Base-by-base conservation (phyloP, 2,329 filamentous ascomycete species). In the Neocucurbitaria cava region DNA sequence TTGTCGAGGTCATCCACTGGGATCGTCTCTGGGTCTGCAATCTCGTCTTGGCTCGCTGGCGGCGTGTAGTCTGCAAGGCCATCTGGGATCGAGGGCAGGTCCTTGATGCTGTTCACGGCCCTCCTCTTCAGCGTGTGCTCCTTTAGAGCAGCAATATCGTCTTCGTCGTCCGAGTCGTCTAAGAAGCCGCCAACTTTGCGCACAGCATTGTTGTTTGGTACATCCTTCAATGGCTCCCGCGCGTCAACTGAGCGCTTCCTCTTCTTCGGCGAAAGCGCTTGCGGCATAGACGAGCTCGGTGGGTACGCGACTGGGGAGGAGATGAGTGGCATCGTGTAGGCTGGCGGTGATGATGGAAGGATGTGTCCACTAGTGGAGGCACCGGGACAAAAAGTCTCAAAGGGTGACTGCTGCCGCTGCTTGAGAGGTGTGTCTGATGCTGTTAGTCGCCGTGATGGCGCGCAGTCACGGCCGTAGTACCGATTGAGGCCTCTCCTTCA, bases 221-320 rank as follows among this genome's bases (percentile, higher is more conserved):
- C 61, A 63, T 72, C 65, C n/a, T 71, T 70, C 17, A 76, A 51
- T 8, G 73, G 74, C 40, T 66, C 73, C 20, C 71, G 59, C 15
- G 36, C 52, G 13, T 61, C 62, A 11, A 69, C 66, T 7, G 66
- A 53, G 30, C 69, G 70, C 60, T 76, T 77, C 43, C 74, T 66
- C 58, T 78, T 78, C 59, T 72, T 72, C 8, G 74, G 69, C 44
- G 77, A 73, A 55, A 74, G 52, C 45, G 52, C 46, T n/a, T 63
- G 59, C 13, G 73, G 72, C 24, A 66, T 53, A 3, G 76, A 74
- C 1, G 85, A 84, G 65, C 79, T 85, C 6, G 78, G 73, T 2
- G 85, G 84, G 54, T 85, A 85, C 23, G 78, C 68, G 18, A 87
- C 74, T 2, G 87, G 84, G 13, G 87, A 87, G 6, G 87, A 88